Percentiles rank a stretch among this genome's conserved stretches.
These are phyloP conservation scores for Suillus occidentalis DNA, from an alignment of 768 basidiomycete species.

Conservation along the genomic window DNA sequence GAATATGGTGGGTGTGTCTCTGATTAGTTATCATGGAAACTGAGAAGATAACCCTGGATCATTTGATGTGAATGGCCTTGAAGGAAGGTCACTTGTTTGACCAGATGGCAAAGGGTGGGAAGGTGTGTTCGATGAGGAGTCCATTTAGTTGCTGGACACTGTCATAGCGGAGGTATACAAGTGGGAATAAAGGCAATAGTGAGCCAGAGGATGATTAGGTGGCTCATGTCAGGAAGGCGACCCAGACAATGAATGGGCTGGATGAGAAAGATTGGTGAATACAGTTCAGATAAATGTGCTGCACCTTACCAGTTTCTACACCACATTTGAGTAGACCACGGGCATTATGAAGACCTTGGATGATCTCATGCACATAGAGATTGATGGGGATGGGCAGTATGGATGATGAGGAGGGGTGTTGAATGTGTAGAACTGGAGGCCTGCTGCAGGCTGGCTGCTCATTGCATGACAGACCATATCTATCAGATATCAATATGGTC, in stretches of 20 bases:
- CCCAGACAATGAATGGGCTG: slow-evolving; percentile 3
- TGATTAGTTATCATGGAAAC: too few relatives aligned
- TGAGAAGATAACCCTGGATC: too few relatives aligned
- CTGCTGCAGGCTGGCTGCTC: too few relatives aligned
- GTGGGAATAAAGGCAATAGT: slow-evolving; percentile 14
- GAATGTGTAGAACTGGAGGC: background rate
- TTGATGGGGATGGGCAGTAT: slow-evolving; percentile 17
- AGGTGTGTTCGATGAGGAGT: too few relatives aligned
- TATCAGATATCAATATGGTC: slow-evolving; percentile 19
- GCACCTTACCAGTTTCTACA: slow-evolving; percentile 4
- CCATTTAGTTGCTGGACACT: slow-evolving; percentile 30
- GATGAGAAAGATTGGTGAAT: background rate
- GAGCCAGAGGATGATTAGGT: background rate
- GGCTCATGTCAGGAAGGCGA: background rate
- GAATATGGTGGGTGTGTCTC: too few relatives aligned
- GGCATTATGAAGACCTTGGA: slow-evolving; percentile 4
- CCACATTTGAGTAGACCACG: slow-evolving; percentile 1
- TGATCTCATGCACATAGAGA: slow-evolving; percentile 1
- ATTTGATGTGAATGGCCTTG: too few relatives aligned
- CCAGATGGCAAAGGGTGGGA: too few relatives aligned
- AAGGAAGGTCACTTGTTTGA: too few relatives aligned
- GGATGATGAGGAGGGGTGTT: slow-evolving; percentile 17
- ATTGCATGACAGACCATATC: slow-evolving; percentile 70
- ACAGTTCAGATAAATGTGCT: too few relatives aligned
- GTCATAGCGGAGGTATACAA: slow-evolving; percentile 23